Conservation (phyloP, 2,329 filamentous ascomycete genomes). For the Sclerotinia spermophila region DNA sequence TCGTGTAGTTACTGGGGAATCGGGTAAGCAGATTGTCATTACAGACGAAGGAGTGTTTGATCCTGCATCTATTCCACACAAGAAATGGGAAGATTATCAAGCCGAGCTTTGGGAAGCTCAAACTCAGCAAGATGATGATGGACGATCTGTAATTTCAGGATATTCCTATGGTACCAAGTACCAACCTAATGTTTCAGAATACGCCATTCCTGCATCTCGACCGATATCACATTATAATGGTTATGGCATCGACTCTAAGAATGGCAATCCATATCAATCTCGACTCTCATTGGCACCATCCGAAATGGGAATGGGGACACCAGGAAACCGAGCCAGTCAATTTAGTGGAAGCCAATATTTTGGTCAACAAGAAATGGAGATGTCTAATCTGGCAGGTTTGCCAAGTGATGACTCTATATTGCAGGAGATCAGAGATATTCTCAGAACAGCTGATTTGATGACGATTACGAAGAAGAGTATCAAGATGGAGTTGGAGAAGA, state of each 20-base stretch:
- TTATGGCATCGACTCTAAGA: constrained; percentile 34
- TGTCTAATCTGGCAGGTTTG: constrained; percentile 67
- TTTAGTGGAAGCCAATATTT: constrained; percentile 49
- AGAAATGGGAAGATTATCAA: constrained; percentile 99
- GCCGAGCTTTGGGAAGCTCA: constrained; percentile 95
- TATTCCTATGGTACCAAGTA: constrained; percentile 90
- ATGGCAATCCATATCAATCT: constrained; percentile 43
- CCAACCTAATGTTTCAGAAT: constrained; percentile 63
- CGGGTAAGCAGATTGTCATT: constrained; percentile 86
- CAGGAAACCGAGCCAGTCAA: constrained; percentile 40
- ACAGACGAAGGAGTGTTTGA: constrained; percentile 98
- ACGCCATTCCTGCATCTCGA: constrained; percentile 58
- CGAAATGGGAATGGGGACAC: constrained; percentile 45
- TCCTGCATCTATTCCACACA: constrained; percentile 84
- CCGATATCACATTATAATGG: constrained; percentile 41
- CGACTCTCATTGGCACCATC: constrained; percentile 79
- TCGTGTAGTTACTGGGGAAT: constrained; percentile 91
- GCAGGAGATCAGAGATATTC: constrained; percentile 90
- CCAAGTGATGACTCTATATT: constrained; percentile 87
- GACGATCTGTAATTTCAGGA: constrained; percentile 83
- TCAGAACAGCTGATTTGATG: constrained; percentile 92
- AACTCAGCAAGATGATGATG: constrained; percentile 71
- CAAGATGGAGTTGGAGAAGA: constrained; percentile 85
- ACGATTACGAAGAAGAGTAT: constrained; percentile 98
- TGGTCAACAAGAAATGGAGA: constrained; percentile 63